A percentile compares a stretch with the other conserved stretches of the same genome.
phyloP scores from a whole-genome alignment of 208 protist genomes.

The Porcisia hertigi region DNA sequence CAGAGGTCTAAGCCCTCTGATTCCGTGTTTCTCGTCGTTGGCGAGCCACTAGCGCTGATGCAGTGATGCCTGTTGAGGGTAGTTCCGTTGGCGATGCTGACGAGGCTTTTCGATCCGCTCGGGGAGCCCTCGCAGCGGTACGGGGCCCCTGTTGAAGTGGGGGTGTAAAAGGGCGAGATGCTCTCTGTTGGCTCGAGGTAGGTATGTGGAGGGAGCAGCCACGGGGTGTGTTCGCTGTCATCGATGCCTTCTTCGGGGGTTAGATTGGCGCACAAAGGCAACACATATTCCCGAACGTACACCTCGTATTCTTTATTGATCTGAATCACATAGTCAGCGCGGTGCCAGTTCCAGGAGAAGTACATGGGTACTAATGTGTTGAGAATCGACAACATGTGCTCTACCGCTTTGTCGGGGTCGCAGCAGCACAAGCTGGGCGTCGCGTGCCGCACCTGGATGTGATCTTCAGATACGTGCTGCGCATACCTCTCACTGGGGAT shows the following conservation, averaged over 20 bases:
- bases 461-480: not conserved
- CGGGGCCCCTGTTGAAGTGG: not conserved
- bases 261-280: conserved; percentile 68
- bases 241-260: conserved; percentile 57
- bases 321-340: conserved; percentile 78
- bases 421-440: conserved; percentile 24
- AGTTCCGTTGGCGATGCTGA: not conserved
- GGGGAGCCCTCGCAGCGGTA: not conserved
- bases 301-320: conserved; percentile 85
- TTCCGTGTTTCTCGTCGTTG: not conserved
- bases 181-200: conserved; percentile 27
- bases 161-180: conserved; percentile 16
- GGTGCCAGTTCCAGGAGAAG: conserved; percentile 90
- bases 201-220: conserved; percentile 35
- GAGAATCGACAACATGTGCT: conserved; percentile 76
- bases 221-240: conserved; percentile 48
- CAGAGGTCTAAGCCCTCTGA: not conserved
- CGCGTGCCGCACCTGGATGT: conserved; percentile 7
- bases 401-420: conserved; percentile 57
- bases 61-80: not conserved
- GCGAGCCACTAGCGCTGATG: not conserved
- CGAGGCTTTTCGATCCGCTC: not conserved
- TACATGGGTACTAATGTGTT: conserved; percentile 84
- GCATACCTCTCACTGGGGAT: not conserved
- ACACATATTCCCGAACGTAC: conserved; percentile 66